These are phyloP conservation scores for Cercospora beticola DNA, from an alignment of 2,329 filamentous ascomycete genomes.

Conservation along the genomic window DNA sequence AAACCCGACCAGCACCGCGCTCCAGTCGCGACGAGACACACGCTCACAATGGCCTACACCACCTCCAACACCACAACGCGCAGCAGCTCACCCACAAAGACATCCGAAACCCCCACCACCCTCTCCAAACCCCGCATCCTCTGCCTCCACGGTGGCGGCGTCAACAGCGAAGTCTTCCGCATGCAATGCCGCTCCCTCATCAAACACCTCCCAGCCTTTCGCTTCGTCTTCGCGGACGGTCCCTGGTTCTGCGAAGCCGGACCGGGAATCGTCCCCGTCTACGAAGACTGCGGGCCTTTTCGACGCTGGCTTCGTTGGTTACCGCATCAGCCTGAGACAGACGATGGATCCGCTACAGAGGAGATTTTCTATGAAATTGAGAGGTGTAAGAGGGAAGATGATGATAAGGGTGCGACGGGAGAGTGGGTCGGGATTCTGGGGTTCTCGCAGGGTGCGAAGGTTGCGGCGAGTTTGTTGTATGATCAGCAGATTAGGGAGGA, in stretches of 20 bases:
- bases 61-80: background rate
- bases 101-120: slow-evolving; percentile 17
- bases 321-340: slow-evolving; percentile 55
- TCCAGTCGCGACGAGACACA: background rate
- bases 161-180: slow-evolving; percentile 68
- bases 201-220: slow-evolving; percentile 58
- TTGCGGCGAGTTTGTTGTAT: slow-evolving; percentile 48
- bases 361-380: slow-evolving; percentile 49
- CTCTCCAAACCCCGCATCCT: slow-evolving; percentile 62
- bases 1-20: background rate
- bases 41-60: background rate
- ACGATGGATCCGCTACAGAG: slow-evolving; percentile 50
- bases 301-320: slow-evolving; percentile 63
- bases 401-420: slow-evolving; percentile 44
- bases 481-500: slow-evolving; percentile 59
- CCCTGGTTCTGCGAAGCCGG: slow-evolving; percentile 64
- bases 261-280: slow-evolving; percentile 63
- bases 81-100: background rate
- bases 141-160: slow-evolving; percentile 78
- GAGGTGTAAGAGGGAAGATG: slow-evolving; percentile 49
- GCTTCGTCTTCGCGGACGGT: slow-evolving; percentile 70
- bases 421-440: slow-evolving; percentile 53
- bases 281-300: slow-evolving; percentile 66
- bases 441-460: slow-evolving; percentile 53
- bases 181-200: slow-evolving; percentile 63